Evolutionary conservation across 768 basidiomycete genomes (phyloP).

Genomic region (Trametes cinnabarina): DNA sequence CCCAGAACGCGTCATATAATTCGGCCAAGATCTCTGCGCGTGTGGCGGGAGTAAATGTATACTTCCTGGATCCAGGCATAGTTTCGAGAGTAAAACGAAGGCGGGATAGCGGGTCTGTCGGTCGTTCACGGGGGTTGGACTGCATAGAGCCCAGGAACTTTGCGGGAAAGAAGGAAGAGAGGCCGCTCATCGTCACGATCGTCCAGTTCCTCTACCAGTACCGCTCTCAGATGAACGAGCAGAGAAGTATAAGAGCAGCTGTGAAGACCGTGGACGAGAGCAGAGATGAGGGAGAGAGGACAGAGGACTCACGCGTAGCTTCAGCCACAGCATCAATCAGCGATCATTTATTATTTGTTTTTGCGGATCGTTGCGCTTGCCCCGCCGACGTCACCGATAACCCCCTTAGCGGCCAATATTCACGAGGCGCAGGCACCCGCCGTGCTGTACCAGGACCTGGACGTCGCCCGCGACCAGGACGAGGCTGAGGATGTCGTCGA

Average conservation of each 20-base stretch:
- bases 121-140: constrained; percentile 45
- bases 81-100: constrained; percentile 77
- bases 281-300: neutral
- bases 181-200: constrained; percentile 36
- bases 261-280: neutral
- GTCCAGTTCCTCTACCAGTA: neutral
- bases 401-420: no score
- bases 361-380: no score
- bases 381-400: no score
- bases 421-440: no score
- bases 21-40: constrained; percentile 81
- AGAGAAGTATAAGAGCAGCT: neutral
- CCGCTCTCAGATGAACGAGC: neutral
- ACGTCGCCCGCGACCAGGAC: neutral
- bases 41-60: constrained; percentile 68
- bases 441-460: neutral
- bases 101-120: constrained; percentile 64
- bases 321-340: neutral
- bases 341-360: no score
- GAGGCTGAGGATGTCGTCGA: constrained; percentile 8
- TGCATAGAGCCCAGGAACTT: constrained; percentile 56
- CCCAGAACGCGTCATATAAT: constrained; percentile 82
- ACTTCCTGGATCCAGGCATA: constrained; percentile 77
- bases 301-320: neutral
- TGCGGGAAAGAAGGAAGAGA: constrained; percentile 45